Base-by-base conservation (phyloP, 2,329 filamentous ascomycete genomes). In the Aspergillus quadricinctus region DNA sequence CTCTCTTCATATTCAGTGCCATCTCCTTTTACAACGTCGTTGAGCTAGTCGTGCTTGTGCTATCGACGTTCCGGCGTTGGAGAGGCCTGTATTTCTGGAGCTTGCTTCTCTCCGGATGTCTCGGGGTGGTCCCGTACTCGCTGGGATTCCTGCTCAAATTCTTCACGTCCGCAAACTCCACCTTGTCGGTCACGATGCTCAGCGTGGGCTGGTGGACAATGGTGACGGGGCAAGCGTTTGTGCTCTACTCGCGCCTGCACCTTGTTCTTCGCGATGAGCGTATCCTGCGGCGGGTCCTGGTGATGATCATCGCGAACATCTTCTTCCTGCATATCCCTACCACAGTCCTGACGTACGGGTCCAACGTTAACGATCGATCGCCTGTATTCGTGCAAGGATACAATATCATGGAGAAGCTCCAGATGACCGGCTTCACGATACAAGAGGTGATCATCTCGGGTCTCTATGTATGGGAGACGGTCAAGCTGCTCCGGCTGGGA, bases 181-280 rank as follows among this genome's bases (percentile, higher is more conserved):
- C 70, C 41, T 48, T 72, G 3, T 70, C 73, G 1, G 71, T 75
- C 3, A 75, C 76, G 4, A 60, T 81, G 4, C 68, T 81, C 25
- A 75, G 75, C n/a, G 57, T 86, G 54, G 84, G 82, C 10, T 82
- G 84, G 81, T 81, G 80, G 67, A 63, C 72, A 2, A 85, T 87
- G 82, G 80, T 87, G 0, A 84, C 83, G 1, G 85, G 84, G 0
- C 83, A 86, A 66, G 80, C 80, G 0, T 63, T 86, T 11, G 84
- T 88, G 1, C 73, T 88, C 1, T 88, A 83, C 73, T 87, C 83
- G 0, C 78, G 85, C 6, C 76, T 88, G 0, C 83, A 87, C 64
- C 75, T 88, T 1, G 77, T 88, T 10, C 71, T 84, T 3, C 78
- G 78, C 17, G 81, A 83, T 45, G 73, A 77, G 6, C 68, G 69